Conservation (phyloP, 306 rosid species). For the Vigna angularis region DNA sequence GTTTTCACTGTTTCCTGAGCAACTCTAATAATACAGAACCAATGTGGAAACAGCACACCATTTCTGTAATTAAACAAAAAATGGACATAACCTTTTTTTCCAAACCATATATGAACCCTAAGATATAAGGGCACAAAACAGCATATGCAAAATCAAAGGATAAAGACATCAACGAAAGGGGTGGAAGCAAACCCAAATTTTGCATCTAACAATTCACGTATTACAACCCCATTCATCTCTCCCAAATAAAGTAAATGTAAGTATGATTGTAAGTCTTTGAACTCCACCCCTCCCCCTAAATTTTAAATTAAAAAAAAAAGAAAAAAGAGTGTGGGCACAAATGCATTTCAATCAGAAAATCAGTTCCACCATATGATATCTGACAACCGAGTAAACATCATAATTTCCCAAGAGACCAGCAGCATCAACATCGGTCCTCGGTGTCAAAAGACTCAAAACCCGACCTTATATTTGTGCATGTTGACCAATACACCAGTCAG, state of each 20-base stretch:
- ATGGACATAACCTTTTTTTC: background rate
- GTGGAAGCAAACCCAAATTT: background rate
- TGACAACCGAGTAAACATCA: background rate
- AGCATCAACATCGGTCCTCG: background rate
- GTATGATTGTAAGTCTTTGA: background rate
- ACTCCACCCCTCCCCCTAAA: background rate
- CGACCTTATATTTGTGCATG: constrained; percentile 17
- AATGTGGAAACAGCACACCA: background rate
- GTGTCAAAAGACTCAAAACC: constrained; percentile 21
- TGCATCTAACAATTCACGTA: background rate
- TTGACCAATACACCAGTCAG: constrained; percentile 29
- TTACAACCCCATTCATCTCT: background rate
- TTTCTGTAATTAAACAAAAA: background rate
- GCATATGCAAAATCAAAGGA: constrained; percentile 20
- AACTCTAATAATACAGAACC: background rate
- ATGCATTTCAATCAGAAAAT: background rate
- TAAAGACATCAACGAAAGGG: constrained; percentile 10
- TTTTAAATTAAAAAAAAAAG: constrained; percentile 9
- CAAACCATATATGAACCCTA: background rate
- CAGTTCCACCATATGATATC: background rate
- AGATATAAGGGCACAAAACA: background rate
- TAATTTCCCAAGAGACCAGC: background rate
- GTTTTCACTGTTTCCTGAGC: background rate
- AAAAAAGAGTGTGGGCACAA: background rate
- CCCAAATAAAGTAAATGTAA: no score